Evolutionary conservation across 129 eudicot genomes (phyloP).

Genomic region (Lonicera japonica): DNA sequence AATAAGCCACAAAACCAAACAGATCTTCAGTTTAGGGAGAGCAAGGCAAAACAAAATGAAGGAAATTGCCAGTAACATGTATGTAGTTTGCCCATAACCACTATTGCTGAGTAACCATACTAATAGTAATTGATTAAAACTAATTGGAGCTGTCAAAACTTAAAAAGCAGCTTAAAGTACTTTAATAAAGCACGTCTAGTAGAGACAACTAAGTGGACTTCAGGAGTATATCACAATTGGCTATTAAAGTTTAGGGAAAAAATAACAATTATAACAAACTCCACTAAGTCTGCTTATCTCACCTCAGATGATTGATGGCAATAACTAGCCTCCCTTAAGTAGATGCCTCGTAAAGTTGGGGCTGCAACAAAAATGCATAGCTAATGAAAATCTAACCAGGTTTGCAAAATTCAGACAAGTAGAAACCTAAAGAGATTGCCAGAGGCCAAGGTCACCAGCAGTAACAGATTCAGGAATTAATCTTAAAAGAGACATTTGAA

Average conservation of each 20-base stretch:
- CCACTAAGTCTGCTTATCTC: conserved; percentile 8
- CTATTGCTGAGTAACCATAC: too few species aligned
- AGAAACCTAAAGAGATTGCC: neutral
- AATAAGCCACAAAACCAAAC: too few species aligned
- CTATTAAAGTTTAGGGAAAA: neutral
- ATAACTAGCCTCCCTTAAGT: conserved; percentile 74
- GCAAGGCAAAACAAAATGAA: too few species aligned
- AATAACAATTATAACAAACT: neutral
- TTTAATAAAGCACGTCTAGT: neutral
- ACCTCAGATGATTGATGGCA: conserved; percentile 79
- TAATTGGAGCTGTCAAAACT: too few species aligned
- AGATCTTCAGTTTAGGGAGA: too few species aligned
- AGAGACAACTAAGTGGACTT: neutral
- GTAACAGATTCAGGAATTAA: neutral
- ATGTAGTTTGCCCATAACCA: too few species aligned
- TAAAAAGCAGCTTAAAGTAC: neutral
- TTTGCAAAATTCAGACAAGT: neutral
- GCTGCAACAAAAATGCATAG: conserved; percentile 37
- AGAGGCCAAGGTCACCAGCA: neutral
- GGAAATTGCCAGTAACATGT: too few species aligned
- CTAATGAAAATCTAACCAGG: neutral
- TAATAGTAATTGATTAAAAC: too few species aligned
- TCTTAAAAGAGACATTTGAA: neutral
- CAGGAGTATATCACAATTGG: neutral
- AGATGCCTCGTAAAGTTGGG: conserved; percentile 81